Conservation (phyloP, 345 rosid species). For the Eucalyptus sideroxylon region DNA sequence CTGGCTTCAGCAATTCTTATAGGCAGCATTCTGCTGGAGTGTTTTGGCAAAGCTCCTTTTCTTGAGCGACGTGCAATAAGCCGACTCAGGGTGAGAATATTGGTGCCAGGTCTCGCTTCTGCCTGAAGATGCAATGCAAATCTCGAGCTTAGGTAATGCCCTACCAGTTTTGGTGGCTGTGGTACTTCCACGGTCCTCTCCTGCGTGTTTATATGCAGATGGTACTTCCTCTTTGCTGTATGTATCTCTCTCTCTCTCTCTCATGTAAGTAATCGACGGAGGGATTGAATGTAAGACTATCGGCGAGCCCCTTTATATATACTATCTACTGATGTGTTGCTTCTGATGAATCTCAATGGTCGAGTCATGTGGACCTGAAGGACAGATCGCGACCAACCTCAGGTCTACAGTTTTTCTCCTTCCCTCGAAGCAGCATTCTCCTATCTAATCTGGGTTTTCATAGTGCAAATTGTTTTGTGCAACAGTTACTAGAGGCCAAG, state of each 20-base stretch:
- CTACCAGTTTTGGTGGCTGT: neutral
- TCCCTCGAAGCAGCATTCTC: neutral
- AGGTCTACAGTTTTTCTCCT: neutral
- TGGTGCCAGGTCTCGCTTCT: neutral
- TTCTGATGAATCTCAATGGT: neutral
- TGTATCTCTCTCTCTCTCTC: neutral
- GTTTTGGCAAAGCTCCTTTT: neutral
- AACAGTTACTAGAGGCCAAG: neutral
- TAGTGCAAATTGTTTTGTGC: neutral
- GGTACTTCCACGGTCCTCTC: neutral
- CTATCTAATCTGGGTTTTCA: neutral
- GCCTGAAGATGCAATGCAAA: neutral
- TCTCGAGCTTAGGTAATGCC: neutral
- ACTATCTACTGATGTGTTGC: neutral
- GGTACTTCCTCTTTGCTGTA: neutral
- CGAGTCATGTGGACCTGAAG: neutral
- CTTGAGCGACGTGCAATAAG: neutral
- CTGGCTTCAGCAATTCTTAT: slow-evolving; percentile 63
- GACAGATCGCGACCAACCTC: neutral
- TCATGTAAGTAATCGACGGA: neutral
- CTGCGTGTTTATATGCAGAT: neutral
- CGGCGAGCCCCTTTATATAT: neutral
- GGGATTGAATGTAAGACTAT: neutral
- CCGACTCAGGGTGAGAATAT: neutral
- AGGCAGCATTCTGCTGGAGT: neutral